Evolutionary conservation across 2,329 filamentous ascomycete species (phyloP).

Genomic region (Fusarium sororula): DNA sequence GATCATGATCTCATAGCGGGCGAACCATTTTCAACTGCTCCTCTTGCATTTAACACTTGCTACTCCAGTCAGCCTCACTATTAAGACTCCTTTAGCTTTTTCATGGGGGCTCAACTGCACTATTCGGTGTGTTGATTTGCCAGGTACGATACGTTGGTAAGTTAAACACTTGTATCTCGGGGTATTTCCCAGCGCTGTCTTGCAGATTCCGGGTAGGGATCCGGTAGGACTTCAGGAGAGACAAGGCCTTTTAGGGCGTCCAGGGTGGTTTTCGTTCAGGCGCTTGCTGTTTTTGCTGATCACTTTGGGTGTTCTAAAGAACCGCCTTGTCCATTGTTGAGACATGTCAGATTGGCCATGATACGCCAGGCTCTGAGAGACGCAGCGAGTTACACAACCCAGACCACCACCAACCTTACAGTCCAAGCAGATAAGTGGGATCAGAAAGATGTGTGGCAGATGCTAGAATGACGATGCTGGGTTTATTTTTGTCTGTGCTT

Average conservation of each 20-base stretch:
- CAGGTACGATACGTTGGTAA: not conserved
- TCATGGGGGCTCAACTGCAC: not conserved
- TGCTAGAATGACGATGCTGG: constrained; percentile 14
- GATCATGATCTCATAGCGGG: constrained; percentile 7
- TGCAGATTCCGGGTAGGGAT: constrained; percentile 23
- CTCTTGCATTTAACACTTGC: constrained; percentile 2
- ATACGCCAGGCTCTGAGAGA: not conserved
- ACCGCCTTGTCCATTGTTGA: constrained; percentile 2
- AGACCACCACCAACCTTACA: not conserved
- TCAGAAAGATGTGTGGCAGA: constrained; percentile 14
- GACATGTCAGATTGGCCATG: constrained; percentile 4
- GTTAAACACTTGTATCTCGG: not conserved
- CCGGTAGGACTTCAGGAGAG: constrained; percentile 18
- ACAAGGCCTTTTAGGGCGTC: constrained; percentile 17
- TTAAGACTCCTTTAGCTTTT: constrained; percentile 4
- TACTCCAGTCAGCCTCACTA: constrained; percentile 27
- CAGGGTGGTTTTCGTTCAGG: constrained; percentile 12
- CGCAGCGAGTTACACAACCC: constrained; percentile 16
- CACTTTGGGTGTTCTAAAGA: not conserved
- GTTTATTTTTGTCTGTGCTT: constrained; percentile 20
- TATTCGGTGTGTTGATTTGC: constrained; percentile 4
- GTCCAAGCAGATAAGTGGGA: constrained; percentile 24
- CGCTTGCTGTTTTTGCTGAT: not conserved
- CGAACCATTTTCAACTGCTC: constrained; percentile 12
- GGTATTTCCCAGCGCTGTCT: constrained; percentile 9